These are phyloP conservation scores for Rhodomyrtus tomentosa DNA, from an alignment of 345 rosid genomes.

Conservation along the genomic window DNA sequence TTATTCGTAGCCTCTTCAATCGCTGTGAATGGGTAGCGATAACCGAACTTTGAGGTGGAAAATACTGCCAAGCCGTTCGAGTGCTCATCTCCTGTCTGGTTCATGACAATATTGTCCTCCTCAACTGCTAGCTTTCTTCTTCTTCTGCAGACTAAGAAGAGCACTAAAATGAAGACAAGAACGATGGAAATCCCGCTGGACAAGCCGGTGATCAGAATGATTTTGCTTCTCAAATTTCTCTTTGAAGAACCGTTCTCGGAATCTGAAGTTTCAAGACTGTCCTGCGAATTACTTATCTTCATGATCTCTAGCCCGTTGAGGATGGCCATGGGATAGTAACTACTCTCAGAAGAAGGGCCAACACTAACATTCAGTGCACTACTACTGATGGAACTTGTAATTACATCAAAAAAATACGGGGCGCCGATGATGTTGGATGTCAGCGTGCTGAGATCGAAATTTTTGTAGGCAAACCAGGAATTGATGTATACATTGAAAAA, in stretches of 20 bases:
- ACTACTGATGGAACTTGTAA: constrained; percentile 13
- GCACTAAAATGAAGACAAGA: not conserved
- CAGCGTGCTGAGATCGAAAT: constrained; percentile 32
- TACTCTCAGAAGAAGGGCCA: constrained; percentile 31
- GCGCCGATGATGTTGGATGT: constrained; percentile 22
- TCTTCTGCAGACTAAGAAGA: not conserved
- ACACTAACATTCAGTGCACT: constrained; percentile 35
- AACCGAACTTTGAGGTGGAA: not conserved
- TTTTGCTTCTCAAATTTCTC: not conserved
- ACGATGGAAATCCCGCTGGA: not conserved
- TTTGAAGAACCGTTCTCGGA: not conserved
- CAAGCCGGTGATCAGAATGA: not conserved
- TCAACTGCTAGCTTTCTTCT: constrained; percentile 2
- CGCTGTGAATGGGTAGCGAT: not conserved
- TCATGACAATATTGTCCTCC: not conserved
- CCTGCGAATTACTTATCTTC: constrained; percentile 4
- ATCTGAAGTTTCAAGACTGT: not conserved
- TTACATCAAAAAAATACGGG: constrained; percentile 55
- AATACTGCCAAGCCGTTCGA: not conserved
- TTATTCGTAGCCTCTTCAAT: constrained; percentile 10
- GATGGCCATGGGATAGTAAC: constrained; percentile 1
- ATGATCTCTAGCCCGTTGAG: constrained; percentile 12
- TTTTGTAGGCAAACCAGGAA: constrained; percentile 24
- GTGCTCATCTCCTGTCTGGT: not conserved
- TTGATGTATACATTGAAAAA: constrained; percentile 45